Evolutionary conservation across 768 basidiomycete species (phyloP), one percentile per base, ranked within the genome.

Genomic region (Amanita phalloides): DNA sequence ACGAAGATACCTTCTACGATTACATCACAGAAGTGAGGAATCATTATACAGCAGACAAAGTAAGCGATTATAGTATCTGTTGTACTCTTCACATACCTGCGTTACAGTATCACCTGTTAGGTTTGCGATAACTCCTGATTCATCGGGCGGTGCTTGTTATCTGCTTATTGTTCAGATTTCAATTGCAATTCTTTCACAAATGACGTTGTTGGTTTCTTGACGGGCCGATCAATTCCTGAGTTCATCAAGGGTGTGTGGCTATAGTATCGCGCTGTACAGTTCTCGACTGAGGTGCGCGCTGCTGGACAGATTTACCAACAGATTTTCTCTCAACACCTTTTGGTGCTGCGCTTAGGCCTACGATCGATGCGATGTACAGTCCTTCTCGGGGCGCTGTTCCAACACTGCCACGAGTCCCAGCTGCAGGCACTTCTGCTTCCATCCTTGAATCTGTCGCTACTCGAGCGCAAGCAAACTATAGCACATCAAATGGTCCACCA

Each of bases 151-250:
- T 26, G 45, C 20, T 21, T 42, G 32, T 20, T 17, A 49, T 26
- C 28, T 14, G 33, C 30, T 42, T 41, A 48, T 46, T 17, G 47
- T 32, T 11, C 55, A 85, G 90, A 95, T 39, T 94, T 94, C 57
- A 96, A 96, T 60, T 96, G 93, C 66, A 97, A 97, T 64, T 86
- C 89, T 1, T 97, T 97, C 57, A 93, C 91, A 2, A 90, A 85
- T 54, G 91, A 95, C 56, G 82, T 82, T 53, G 68, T 91, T 32
- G 91, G 86, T 2, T 93, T 96, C 61, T 67, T 97, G 45, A 95
- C 90, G 0, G 91, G 92, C 26, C 74, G 74, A 3, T 79, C 80
- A 13, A 88, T 96, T 49, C 93, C 93, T 3, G 56, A 73, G 2
- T 91, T 81, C 66, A 89, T 97, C 56, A 87, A 79, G 68, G 86